Evolutionary conservation across 2,329 filamentous ascomycete species (phyloP).

Genomic region (Blastomyces parvus): DNA sequence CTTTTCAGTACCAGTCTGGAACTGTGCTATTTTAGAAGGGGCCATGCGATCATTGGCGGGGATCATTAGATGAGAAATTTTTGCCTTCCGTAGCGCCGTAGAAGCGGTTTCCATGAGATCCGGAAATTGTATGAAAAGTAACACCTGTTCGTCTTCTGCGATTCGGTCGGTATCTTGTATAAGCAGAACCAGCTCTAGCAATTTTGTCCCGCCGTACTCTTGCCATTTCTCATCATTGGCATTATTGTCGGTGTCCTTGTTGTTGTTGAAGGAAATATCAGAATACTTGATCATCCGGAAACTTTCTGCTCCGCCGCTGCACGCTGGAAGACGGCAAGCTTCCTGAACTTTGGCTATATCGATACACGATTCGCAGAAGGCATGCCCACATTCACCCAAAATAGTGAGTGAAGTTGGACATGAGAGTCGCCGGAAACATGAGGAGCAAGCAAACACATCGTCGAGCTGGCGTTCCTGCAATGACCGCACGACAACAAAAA

Average conservation of each 20-base stretch:
- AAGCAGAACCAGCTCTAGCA: conserved; percentile 39
- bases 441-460: conserved; percentile 22
- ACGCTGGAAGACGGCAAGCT: conserved; percentile 35
- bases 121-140: conserved; percentile 48
- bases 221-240: conserved; percentile 14
- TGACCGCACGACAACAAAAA: conserved; percentile 25
- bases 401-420: conserved; percentile 30
- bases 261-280: background rate
- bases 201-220: conserved; percentile 38
- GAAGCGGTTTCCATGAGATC: conserved; percentile 35
- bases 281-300: conserved; percentile 34
- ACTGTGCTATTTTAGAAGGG: conserved; percentile 30
- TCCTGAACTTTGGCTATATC: conserved; percentile 18
- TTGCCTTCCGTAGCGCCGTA: conserved; percentile 21
- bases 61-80: conserved; percentile 31
- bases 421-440: conserved; percentile 24
- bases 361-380: conserved; percentile 39
- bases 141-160: conserved; percentile 39
- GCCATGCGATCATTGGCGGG: conserved; percentile 23
- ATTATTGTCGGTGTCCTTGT: background rate
- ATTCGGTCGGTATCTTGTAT: conserved; percentile 29
- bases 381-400: conserved; percentile 44
- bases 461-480: conserved; percentile 19
- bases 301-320: conserved; percentile 29
- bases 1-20: conserved; percentile 32